Evolutionary conservation across 768 basidiomycete genomes (phyloP).

Genomic region (Nevesoporus exiguus): DNA sequence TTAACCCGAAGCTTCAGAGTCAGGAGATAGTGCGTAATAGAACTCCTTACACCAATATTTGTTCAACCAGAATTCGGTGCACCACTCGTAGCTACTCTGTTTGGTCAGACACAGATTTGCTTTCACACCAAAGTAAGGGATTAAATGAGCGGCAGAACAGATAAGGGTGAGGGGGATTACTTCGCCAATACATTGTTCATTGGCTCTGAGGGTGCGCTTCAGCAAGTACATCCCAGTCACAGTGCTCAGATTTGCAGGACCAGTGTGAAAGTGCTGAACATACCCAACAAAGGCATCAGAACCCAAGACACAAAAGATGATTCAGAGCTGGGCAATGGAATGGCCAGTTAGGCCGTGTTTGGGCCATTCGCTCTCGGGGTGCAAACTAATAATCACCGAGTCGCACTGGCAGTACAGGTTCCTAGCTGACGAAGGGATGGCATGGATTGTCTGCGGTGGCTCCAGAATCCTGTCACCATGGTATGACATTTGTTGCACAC

Average conservation of each 20-base stretch:
- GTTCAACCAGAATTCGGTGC: neutral
- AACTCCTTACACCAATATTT: neutral
- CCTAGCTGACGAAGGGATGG: too few relatives aligned
- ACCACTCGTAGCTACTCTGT: neutral
- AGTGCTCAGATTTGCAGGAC: neutral
- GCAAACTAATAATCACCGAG: too few relatives aligned
- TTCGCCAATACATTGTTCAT: neutral
- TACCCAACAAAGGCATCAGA: neutral
- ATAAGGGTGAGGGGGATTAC: neutral
- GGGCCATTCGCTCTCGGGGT: too few relatives aligned
- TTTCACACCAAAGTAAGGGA: neutral
- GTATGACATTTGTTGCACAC: too few relatives aligned
- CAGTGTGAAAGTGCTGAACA: neutral
- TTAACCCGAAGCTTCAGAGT: neutral
- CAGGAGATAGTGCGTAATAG: neutral
- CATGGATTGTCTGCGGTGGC: too few relatives aligned
- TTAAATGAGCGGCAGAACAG: neutral
- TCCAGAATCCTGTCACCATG: too few relatives aligned
- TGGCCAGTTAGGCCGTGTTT: neutral
- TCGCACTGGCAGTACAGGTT: too few relatives aligned
- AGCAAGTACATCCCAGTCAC: neutral
- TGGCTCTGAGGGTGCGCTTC: neutral
- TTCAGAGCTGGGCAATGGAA: neutral
- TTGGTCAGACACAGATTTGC: neutral
- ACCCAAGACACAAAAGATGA: neutral